Base-by-base conservation (phyloP, 306 rosid genomes). In the Castanea sativa region DNA sequence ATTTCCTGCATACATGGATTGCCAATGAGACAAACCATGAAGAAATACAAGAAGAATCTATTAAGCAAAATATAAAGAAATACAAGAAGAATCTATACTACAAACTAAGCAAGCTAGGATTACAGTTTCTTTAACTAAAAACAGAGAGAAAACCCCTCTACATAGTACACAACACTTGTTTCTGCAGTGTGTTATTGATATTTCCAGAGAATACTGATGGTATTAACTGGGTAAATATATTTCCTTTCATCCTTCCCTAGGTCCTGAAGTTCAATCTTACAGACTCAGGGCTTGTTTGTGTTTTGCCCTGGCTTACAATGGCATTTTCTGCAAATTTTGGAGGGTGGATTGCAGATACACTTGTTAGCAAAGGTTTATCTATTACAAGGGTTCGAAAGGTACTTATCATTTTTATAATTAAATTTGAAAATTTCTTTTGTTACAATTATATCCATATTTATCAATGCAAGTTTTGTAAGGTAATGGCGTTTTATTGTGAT, bases 261-360 rank as follows among this genome's bases (percentile, higher is more conserved):
- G 99, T 96, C 75, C 85, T 96, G 93, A 96, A 96, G 98, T 96
- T 96, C 91, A 93, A 90, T 77, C 99, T 96, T 80, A 93, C 96
- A 32, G 98, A 96, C 86, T 96, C 99, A 21, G 98, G 97, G 75
- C 88, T 93, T 59, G 77, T 93, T 87, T 90, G 98, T 53, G 98
- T 93, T 80, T 77, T 93, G 71, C 99, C 99, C 1, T 95, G 99
- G 99, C 79, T 95, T 32, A 89, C 91, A 73, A 95, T 95, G 99
- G 99, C 99, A 49, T 83, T 95, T 81, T 93, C 99, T 74, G 99
- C 99, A 76, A 95, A 95, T 76, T 67, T 90, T 79, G 99, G 99
- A 33, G 99, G 99, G 56, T 95, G 99, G 99, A 95, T 95, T 74
- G 99, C 99, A 41, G 98, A 95, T 89, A 91, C 99, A 68, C 97